Evolutionary conservation across 208 protist species (phyloP).

Genomic region (Trypanosoma platydactyli): DNA sequence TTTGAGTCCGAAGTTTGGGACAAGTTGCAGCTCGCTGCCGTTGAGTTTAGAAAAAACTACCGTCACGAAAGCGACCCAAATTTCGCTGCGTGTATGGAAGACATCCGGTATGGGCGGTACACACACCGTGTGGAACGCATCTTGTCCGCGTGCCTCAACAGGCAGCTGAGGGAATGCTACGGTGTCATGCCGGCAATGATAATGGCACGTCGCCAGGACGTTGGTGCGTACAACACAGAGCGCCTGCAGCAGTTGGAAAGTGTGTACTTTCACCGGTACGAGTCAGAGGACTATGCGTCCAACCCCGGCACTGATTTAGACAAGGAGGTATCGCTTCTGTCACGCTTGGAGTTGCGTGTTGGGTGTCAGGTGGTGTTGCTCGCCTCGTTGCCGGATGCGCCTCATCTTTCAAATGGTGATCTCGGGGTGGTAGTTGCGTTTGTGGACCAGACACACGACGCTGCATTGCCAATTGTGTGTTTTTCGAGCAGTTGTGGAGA

Average conservation of each 20-base stretch:
- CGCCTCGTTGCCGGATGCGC: conserved; percentile 36
- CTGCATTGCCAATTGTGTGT: conserved; percentile 37
- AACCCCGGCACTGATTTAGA: conserved; percentile 56
- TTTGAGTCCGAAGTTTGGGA: conserved; percentile 58
- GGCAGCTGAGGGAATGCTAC: conserved; percentile 25
- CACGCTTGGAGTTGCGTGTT: conserved; percentile 52
- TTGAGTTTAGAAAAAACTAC: conserved; percentile 48
- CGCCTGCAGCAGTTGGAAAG: conserved; percentile 45
- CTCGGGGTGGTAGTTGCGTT: conserved; percentile 36
- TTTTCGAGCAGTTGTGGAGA: conserved; percentile 28
- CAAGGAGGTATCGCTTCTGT: conserved; percentile 51
- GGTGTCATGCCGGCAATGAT: conserved; percentile 57
- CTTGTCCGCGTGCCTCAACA: conserved; percentile 37
- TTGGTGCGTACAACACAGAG: conserved; percentile 48
- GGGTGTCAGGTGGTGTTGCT: conserved; percentile 81
- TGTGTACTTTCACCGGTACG: conserved; percentile 53
- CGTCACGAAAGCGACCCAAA: conserved; percentile 38
- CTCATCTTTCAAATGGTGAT: conserved; percentile 42
- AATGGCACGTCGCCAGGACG: conserved; percentile 48
- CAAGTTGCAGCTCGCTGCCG: conserved; percentile 29
- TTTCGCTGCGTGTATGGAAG: conserved; percentile 48
- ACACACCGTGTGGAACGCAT: conserved; percentile 51
- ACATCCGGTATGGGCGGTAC: conserved; percentile 59
- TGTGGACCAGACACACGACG: conserved; percentile 19
- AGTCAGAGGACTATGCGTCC: conserved; percentile 74